phyloP scores from a whole-genome alignment of 2,329 filamentous ascomycete genomes.

The Westerdykella sp. region DNA sequence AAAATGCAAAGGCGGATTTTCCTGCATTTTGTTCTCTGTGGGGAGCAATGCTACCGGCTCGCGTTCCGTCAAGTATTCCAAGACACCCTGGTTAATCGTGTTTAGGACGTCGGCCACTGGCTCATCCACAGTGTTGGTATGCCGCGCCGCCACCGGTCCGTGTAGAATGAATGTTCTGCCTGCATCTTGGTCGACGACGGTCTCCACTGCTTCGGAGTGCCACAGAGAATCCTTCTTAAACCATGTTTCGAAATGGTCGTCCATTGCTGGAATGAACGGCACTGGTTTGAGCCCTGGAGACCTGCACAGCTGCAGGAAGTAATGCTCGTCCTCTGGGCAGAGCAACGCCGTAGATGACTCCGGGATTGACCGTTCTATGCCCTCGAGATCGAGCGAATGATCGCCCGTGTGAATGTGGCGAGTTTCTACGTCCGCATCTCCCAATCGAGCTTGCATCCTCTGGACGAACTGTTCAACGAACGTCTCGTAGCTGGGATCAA shows the following conservation, averaged over 20 bases:
- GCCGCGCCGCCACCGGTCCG: conserved; percentile 31
- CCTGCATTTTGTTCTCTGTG: too few relatives aligned
- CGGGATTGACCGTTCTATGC: conserved; percentile 7
- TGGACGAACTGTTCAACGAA: conserved; percentile 87
- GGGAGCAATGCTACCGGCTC: too few relatives aligned
- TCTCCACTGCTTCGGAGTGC: conserved; percentile 36
- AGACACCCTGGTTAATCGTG: conserved; percentile 7
- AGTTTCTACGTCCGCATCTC: too few relatives aligned
- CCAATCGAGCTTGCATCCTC: conserved; percentile 11
- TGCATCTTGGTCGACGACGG: conserved; percentile 32
- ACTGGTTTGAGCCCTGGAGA: conserved; percentile 31
- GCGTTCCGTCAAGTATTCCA: not conserved
- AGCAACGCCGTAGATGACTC: conserved; percentile 6
- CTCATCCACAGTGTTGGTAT: conserved; percentile 11
- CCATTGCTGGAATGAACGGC: conserved; percentile 31
- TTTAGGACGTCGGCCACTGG: conserved; percentile 11
- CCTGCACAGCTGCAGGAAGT: conserved; percentile 29
- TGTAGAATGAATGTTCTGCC: conserved; percentile 33
- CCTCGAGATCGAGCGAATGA: conserved; percentile 8
- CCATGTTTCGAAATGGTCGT: conserved; percentile 35
- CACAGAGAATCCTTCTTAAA: conserved; percentile 40
- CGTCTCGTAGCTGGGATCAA: conserved; percentile 70
- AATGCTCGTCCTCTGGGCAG: conserved; percentile 12
- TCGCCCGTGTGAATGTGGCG: too few relatives aligned
- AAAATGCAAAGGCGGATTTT: too few relatives aligned